These are phyloP conservation scores for Phaeophleospora eucalypticola DNA, from an alignment of 2,329 filamentous ascomycete species.

Conservation along the genomic window DNA sequence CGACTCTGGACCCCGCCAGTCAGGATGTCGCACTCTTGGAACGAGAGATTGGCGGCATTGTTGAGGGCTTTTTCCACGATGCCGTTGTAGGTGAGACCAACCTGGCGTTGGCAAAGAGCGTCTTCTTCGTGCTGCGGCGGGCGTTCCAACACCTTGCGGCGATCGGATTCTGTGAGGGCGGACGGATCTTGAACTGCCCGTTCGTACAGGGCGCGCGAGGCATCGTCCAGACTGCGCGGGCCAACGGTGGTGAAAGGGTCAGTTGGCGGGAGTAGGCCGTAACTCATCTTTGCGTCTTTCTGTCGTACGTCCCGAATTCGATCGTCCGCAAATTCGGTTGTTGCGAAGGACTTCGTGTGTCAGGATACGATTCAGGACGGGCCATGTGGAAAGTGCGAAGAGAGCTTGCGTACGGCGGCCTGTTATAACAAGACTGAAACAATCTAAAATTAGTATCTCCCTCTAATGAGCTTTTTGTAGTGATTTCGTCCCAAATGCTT, in stretches of 20 bases:
- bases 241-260: not conserved
- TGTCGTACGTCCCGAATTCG: too few relatives aligned
- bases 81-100: not conserved
- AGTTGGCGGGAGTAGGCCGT: not conserved
- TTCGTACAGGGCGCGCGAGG: not conserved
- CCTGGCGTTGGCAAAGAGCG: not conserved
- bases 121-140: not conserved
- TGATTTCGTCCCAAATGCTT: too few relatives aligned
- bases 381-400: too few relatives aligned
- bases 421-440: too few relatives aligned
- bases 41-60: not conserved
- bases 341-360: too few relatives aligned
- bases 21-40: not conserved
- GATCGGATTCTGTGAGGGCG: not conserved
- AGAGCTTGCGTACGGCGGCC: too few relatives aligned
- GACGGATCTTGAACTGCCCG: not conserved
- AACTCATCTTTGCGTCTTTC: slow-evolving; percentile 1
- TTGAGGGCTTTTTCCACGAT: not conserved
- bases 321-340: too few relatives aligned
- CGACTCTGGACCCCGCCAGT: not conserved
- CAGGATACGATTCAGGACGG: too few relatives aligned
- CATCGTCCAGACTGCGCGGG: not conserved
- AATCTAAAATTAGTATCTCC: too few relatives aligned
- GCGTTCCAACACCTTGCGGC: not conserved
- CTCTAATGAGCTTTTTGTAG: too few relatives aligned